A percentile compares a stretch with the other conserved stretches of the same genome.
Conservation (phyloP, 208 protist species). For the Leishmania tarentolae region DNA sequence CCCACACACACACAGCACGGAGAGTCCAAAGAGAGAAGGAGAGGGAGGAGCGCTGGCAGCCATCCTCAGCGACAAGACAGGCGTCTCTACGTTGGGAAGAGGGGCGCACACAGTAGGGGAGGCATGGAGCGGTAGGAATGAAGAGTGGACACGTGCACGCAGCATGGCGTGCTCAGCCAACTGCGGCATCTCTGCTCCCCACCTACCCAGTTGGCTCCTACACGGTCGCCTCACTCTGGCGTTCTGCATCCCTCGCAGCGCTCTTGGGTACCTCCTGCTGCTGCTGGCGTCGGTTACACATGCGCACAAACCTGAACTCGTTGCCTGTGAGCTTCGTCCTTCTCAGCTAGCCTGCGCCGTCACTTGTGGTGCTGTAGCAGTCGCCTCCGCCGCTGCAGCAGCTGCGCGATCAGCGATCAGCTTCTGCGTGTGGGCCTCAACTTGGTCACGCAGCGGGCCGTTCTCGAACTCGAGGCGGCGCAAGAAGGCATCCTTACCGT, state of each 20-base stretch:
- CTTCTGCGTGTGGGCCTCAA: slow-evolving; percentile 89
- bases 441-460: slow-evolving; percentile 91
- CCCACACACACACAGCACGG: neutral
- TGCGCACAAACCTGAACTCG: neutral
- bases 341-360: slow-evolving; percentile 12
- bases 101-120: neutral
- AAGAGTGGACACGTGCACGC: neutral
- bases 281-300: neutral
- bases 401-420: slow-evolving; percentile 76
- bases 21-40: neutral
- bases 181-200: neutral
- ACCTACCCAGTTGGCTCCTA: neutral
- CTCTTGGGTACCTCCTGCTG: neutral
- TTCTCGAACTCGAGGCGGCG: slow-evolving; percentile 94
- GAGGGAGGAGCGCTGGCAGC: neutral
- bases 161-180: neutral
- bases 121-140: neutral
- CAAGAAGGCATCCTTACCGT: slow-evolving; percentile 91
- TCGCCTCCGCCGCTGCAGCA: slow-evolving; percentile 39
- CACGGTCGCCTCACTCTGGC: neutral
- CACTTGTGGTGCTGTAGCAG: slow-evolving; percentile 26
- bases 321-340: neutral
- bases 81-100: neutral
- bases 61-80: neutral
- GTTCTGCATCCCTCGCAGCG: neutral